Base-by-base conservation (phyloP, 2,329 filamentous ascomycete genomes). In the Ophiostoma tasmaniense region DNA sequence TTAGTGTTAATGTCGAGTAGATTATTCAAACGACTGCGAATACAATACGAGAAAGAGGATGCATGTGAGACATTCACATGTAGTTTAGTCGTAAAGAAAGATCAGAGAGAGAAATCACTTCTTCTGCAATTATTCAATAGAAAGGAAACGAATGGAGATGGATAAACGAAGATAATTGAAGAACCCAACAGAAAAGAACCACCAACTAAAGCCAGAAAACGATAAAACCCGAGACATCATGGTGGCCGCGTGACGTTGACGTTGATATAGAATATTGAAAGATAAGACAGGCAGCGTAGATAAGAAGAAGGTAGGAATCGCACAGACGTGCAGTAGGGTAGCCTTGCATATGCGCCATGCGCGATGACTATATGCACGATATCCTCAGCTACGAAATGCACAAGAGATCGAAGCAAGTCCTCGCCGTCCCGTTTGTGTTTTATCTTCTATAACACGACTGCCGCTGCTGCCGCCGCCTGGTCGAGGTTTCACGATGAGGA, bases 291-390 rank as follows among this genome's bases (percentile, higher is more conserved):
- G 33, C 33, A 33, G 33, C 37, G 22, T 2, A 25, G n/a, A 25
- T 25, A 55, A 55, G 50, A 25, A 25, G 50, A 25, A 5, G 20
- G 25, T 25, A 8, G 25, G 25, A 6, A 14, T 61, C 25, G 14
- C n/a, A 2, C 13, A 61, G 45, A 17, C 11, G 22, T 30, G 25
- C 55, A 61, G 25, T 33, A 13, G 25, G 22, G 55, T 61, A 61
- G 55, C 55, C 55, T 61, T 61, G 25, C 55, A 61, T 61, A 61
- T 61, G 55, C 25, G 55, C 22, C 7, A 25, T 59, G 22, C n/a
- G 55, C 55, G 55, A 55, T 22, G 50, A 25, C 50, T 55, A 25
- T 20, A 61, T 61, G 55, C 55, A 61, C 55, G 55, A 61, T 55
- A 55, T 61, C 25, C 55, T 25, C 55, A 13, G 25, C n/a, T 55